A percentile compares a stretch with the other conserved stretches of the same genome.
These are phyloP conservation scores for Primulina huaijiensis DNA, from an alignment of 257 asterid species.

Conservation along the genomic window DNA sequence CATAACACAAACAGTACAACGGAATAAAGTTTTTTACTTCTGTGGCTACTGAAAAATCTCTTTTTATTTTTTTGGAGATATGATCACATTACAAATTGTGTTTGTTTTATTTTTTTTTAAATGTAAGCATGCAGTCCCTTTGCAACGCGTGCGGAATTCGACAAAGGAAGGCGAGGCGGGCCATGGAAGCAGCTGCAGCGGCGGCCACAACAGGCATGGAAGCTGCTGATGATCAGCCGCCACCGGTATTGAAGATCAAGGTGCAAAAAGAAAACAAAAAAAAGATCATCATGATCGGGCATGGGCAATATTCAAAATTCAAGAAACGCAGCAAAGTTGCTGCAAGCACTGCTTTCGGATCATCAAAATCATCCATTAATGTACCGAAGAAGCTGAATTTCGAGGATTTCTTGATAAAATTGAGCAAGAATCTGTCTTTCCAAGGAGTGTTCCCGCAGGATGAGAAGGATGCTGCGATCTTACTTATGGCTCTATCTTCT, in stretches of 20 bases:
- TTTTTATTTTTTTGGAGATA: too few species aligned
- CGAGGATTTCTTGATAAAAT: slow-evolving; percentile 72
- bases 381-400: slow-evolving; percentile 40
- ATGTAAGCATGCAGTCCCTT: slow-evolving; percentile 48
- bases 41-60: too few species aligned
- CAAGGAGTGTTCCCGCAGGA: slow-evolving; percentile 85
- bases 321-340: slow-evolving; percentile 56
- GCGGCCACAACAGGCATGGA: background rate
- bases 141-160: slow-evolving; percentile 97
- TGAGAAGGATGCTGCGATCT: slow-evolving; percentile 91
- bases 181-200: slow-evolving; percentile 67
- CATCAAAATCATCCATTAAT: slow-evolving; percentile 11
- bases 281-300: slow-evolving; percentile 35
- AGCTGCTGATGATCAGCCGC: slow-evolving; percentile 19
- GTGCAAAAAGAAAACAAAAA: slow-evolving; percentile 39
- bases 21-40: too few species aligned
- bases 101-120: background rate
- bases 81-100: background rate
- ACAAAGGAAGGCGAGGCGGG: slow-evolving; percentile 89
- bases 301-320: slow-evolving; percentile 30
- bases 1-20: too few species aligned
- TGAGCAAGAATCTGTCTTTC: slow-evolving; percentile 62
- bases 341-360: slow-evolving; percentile 18
- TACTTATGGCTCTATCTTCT: slow-evolving; percentile 88
- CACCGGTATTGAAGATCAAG: slow-evolving; percentile 48